A percentile compares a stretch with the other conserved stretches of the same genome.
phyloP scores from a whole-genome alignment of 1,139 yeast species.

The Suhomyces anneliseae region DNA sequence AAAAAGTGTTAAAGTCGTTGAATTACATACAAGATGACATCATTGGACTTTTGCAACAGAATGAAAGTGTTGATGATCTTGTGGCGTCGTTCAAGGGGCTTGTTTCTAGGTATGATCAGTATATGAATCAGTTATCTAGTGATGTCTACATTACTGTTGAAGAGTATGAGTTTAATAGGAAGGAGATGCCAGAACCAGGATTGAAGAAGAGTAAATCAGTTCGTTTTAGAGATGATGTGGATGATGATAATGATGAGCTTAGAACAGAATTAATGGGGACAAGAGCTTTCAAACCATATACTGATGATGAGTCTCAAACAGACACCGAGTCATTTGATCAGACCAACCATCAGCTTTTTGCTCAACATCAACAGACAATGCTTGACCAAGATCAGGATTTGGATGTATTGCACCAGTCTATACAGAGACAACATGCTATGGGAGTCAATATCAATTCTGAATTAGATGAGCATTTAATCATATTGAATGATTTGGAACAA shows the following conservation, averaged over 20 bases:
- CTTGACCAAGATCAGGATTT: conserved; percentile 64
- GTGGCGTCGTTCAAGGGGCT: conserved; percentile 14
- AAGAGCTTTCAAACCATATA: conserved; percentile 17
- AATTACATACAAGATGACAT: conserved; percentile 38
- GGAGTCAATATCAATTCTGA: conserved; percentile 67
- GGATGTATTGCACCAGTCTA: conserved; percentile 57
- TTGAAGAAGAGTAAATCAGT: conserved; percentile 42
- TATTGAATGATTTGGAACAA: conserved; percentile 68
- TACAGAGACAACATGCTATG: conserved; percentile 63
- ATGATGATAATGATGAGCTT: conserved; percentile 21
- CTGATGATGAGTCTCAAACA: conserved; percentile 14
- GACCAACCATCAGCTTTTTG: conserved; percentile 55
- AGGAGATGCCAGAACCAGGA: conserved; percentile 6
- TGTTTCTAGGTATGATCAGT: conserved; percentile 20
- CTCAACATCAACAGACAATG: conserved; percentile 66
- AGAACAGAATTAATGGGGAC: conserved; percentile 20
- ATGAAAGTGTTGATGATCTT: conserved; percentile 2
- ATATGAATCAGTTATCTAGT: conserved; percentile 22
- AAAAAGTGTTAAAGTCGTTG: conserved; percentile 32
- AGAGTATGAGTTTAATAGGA: conserved; percentile 32
- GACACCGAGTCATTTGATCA: conserved; percentile 26
- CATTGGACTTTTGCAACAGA: conserved; percentile 4
- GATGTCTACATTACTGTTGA: conserved; percentile 35
- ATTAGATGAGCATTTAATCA: conserved; percentile 63
- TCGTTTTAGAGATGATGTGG: conserved; percentile 49